Conservation (phyloP, 371 early-diverging fungal genomes). For the Mortierella polycephala region DNA sequence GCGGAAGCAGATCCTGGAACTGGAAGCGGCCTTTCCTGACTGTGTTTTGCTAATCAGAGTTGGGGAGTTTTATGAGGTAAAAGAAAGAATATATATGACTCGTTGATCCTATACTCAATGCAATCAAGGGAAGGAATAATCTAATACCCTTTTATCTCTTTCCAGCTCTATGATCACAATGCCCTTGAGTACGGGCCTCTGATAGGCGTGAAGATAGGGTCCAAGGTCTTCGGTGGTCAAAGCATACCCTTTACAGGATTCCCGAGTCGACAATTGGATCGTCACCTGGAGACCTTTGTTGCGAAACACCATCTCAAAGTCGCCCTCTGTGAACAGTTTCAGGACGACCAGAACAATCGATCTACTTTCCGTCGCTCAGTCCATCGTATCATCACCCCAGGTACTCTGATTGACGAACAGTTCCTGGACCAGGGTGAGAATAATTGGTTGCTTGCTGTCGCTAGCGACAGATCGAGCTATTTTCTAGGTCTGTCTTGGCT, state of each 20-base stretch:
- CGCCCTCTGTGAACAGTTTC: constrained; percentile 89
- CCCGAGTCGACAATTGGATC: constrained; percentile 73
- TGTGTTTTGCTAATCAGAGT: constrained; percentile 90
- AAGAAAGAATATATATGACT: background rate
- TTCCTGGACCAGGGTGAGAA: constrained; percentile 70
- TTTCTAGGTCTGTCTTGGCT: constrained; percentile 88
- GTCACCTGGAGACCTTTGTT: constrained; percentile 84
- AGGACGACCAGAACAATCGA: constrained; percentile 51
- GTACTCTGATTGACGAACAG: constrained; percentile 84
- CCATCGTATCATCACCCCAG: constrained; percentile 87
- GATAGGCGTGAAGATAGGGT: constrained; percentile 75
- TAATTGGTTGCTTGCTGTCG: constrained; percentile 75
- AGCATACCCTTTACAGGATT: constrained; percentile 82
- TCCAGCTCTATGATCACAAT: constrained; percentile 80
- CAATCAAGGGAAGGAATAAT: background rate
- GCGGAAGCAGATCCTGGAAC: constrained; percentile 60
- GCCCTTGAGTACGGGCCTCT: constrained; percentile 75
- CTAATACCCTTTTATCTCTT: background rate
- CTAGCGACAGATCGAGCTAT: constrained; percentile 31
- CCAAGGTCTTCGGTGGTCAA: constrained; percentile 59
- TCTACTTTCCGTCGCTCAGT: constrained; percentile 73
- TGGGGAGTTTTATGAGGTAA: constrained; percentile 93
- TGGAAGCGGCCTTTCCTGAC: constrained; percentile 74
- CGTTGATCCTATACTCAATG: background rate
- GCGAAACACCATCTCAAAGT: constrained; percentile 76